A percentile compares a stretch with the other conserved stretches of the same genome.
Conservation (phyloP, 495 filamentous ascomycete genomes). For the Annulohypoxylon stygium region DNA sequence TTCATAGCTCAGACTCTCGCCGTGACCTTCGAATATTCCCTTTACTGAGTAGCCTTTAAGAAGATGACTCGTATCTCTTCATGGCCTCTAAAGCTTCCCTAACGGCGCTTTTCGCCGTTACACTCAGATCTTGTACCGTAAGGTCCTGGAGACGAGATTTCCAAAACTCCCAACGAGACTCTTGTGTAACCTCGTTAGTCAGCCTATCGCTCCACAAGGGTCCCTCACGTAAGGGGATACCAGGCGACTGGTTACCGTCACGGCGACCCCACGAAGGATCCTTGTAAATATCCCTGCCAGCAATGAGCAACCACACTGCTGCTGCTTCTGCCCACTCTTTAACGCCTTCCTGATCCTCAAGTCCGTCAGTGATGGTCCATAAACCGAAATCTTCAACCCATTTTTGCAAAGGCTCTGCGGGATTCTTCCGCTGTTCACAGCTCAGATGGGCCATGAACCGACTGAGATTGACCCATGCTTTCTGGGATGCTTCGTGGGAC, state of each 20-base stretch:
- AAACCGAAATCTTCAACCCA: slow-evolving; percentile 4
- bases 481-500: neutral
- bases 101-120: neutral
- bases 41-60: neutral
- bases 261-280: neutral
- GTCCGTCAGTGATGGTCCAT: neutral
- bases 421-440: neutral
- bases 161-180: neutral
- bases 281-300: neutral
- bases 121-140: neutral
- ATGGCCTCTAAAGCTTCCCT: neutral
- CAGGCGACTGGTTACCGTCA: neutral
- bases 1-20: too few relatives aligned
- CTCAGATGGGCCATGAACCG: slow-evolving; percentile 5
- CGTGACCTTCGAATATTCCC: too few relatives aligned
- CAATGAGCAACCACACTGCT: neutral
- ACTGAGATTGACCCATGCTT: neutral
- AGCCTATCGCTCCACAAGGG: neutral
- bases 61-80: neutral
- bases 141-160: neutral
- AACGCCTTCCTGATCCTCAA: neutral
- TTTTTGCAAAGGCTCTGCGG: neutral
- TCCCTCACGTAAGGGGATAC: neutral
- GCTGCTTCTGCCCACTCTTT: neutral
- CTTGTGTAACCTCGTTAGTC: neutral